phyloP scores from a whole-genome alignment of 805 yeast genomes.

The Torulaspora gathmanii region DNA sequence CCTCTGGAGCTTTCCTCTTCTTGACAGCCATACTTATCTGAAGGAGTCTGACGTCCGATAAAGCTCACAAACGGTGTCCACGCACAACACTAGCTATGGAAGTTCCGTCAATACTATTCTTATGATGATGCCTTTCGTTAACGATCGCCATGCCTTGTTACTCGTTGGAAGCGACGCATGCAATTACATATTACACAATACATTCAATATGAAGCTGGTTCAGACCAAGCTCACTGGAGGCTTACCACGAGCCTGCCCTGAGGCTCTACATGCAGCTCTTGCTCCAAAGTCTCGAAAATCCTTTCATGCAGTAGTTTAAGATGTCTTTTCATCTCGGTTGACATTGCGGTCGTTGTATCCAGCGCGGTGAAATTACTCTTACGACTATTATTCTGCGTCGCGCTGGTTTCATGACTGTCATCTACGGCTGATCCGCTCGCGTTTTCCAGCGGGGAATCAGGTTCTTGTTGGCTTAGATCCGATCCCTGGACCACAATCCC shows the following conservation, averaged over 20 bases:
- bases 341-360: conserved; percentile 13
- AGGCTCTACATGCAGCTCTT: conserved; percentile 18
- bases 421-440: conserved; percentile 36
- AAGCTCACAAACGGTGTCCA: neutral
- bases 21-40: neutral
- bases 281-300: conserved; percentile 15
- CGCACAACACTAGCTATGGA: neutral
- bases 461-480: conserved; percentile 12
- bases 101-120: neutral
- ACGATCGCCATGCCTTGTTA: no score
- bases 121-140: no score
- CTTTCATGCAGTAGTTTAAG: conserved; percentile 14
- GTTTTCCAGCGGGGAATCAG: neutral
- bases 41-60: neutral
- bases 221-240: conserved; percentile 3
- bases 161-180: neutral
- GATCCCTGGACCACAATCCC: conserved; percentile 31
- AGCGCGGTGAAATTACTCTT: conserved; percentile 9
- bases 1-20: conserved; percentile 21
- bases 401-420: conserved; percentile 16
- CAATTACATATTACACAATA: no score
- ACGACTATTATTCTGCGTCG: conserved; percentile 37
- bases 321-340: conserved; percentile 9
- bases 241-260: conserved; percentile 20
- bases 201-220: no score